Evolutionary conservation across 148 eudicot genomes (phyloP).

Genomic region (Camellia granthamiana): DNA sequence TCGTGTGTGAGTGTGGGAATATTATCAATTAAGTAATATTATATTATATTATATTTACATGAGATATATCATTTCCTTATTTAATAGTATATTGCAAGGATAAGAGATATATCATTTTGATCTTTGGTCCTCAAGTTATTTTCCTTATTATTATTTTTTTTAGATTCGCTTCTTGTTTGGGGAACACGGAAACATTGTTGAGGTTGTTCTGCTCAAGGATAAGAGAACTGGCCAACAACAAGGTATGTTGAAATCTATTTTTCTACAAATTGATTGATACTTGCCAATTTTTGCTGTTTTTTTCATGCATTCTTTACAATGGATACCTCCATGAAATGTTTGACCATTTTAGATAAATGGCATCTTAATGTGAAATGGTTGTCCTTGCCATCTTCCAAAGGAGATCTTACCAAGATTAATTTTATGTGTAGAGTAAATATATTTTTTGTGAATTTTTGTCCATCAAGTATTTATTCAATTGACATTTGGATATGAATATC

Average conservation of each 20-base stretch:
- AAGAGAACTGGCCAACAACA: constrained; percentile 50
- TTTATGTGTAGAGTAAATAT: background rate
- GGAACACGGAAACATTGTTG: constrained; percentile 55
- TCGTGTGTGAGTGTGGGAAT: too few species aligned
- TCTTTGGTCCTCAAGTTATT: too few species aligned
- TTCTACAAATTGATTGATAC: too few species aligned
- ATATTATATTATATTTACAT: too few species aligned
- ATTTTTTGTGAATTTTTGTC: background rate
- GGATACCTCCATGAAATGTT: background rate
- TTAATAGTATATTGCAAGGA: too few species aligned
- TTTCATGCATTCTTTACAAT: background rate
- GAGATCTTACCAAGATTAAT: background rate
- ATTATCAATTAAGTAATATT: too few species aligned
- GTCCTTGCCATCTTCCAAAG: background rate
- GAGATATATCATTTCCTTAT: too few species aligned
- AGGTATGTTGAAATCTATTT: constrained; percentile 29
- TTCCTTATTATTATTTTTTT: too few species aligned
- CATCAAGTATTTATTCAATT: background rate
- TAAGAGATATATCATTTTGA: too few species aligned
- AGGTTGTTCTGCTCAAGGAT: constrained; percentile 62
- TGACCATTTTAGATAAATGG: background rate
- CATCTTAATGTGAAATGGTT: background rate
- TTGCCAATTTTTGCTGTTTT: background rate
- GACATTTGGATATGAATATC: too few species aligned
- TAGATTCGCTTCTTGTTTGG: constrained; percentile 57